Evolutionary conservation across 2,329 filamentous ascomycete species (phyloP).

Genomic region (Teratosphaeria epicoccoides): DNA sequence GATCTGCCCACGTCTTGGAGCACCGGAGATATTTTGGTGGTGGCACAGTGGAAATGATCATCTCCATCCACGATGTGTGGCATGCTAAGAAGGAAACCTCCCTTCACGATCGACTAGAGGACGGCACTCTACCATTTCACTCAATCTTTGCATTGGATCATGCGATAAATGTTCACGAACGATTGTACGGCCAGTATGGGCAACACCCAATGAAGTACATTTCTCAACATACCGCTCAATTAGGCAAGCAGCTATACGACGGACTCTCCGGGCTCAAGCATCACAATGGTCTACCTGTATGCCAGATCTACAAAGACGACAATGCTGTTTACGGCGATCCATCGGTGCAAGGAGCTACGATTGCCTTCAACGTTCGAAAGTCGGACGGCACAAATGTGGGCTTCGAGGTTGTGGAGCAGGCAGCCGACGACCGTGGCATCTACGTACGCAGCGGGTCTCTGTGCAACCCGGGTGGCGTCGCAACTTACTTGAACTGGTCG

Average conservation of each 20-base stretch:
- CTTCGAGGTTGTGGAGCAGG: slow-evolving; percentile 49
- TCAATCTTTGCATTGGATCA: slow-evolving; percentile 52
- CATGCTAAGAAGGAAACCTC: slow-evolving; percentile 43
- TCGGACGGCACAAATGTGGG: slow-evolving; percentile 44
- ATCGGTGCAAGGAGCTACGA: slow-evolving; percentile 47
- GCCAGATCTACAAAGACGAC: slow-evolving; percentile 46
- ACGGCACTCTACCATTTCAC: slow-evolving; percentile 57
- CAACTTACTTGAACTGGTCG: slow-evolving; percentile 39
- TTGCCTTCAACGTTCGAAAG: slow-evolving; percentile 53
- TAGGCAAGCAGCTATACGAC: slow-evolving; percentile 42
- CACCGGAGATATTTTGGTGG: slow-evolving; percentile 56
- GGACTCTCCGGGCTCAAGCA: slow-evolving; percentile 42
- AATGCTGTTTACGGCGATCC: slow-evolving; percentile 41
- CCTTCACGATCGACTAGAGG: slow-evolving; percentile 53
- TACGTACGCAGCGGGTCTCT: slow-evolving; percentile 51
- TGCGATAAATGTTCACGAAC: slow-evolving; percentile 46
- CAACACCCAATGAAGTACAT: slow-evolving; percentile 49
- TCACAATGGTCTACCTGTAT: slow-evolving; percentile 42
- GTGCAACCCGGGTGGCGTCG: slow-evolving; percentile 45
- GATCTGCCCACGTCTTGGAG: slow-evolving; percentile 45
- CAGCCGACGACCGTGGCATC: slow-evolving; percentile 45
- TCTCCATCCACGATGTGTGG: slow-evolving; percentile 42
- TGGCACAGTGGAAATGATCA: slow-evolving; percentile 54
- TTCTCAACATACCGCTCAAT: slow-evolving; percentile 46
- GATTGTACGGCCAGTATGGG: slow-evolving; percentile 48